Evolutionary conservation across 371 early-diverging fungal species (phyloP).

Genomic region (Saksenaea oblongispora): DNA sequence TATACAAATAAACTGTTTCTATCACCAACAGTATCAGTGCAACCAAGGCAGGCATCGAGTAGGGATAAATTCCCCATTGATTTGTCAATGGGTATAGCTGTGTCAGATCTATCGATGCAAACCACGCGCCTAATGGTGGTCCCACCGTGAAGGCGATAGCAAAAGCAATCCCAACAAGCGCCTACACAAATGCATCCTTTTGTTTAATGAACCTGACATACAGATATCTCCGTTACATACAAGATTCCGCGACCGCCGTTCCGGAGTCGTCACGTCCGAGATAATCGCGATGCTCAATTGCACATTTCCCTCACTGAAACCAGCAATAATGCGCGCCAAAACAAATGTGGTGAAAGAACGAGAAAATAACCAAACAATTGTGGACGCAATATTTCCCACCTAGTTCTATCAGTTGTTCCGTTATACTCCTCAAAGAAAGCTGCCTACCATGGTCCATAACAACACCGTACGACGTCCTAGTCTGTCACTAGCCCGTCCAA

Average conservation of each 20-base stretch:
- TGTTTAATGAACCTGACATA: neutral
- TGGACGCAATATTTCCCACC: slow-evolving; percentile 88
- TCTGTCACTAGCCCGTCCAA: slow-evolving; percentile 82
- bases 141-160: slow-evolving; percentile 95
- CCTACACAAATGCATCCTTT: slow-evolving; percentile 43
- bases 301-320: slow-evolving; percentile 95
- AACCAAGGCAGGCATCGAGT: slow-evolving; percentile 84
- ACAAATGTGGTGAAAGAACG: slow-evolving; percentile 82
- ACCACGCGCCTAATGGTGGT: slow-evolving; percentile 91
- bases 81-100: slow-evolving; percentile 51
- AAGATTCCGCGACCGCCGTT: slow-evolving; percentile 68
- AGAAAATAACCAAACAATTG: slow-evolving; percentile 87
- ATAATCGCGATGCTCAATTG: slow-evolving; percentile 95
- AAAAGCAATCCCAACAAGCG: slow-evolving; percentile 96
- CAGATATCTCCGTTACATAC: slow-evolving; percentile 7
- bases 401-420: too few relatives aligned
- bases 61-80: slow-evolving; percentile 69
- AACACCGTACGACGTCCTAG: slow-evolving; percentile 87
- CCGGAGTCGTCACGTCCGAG: slow-evolving; percentile 85
- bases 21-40: slow-evolving; percentile 76
- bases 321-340: slow-evolving; percentile 87
- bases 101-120: slow-evolving; percentile 74
- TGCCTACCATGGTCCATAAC: slow-evolving; percentile 79
- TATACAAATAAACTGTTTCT: slow-evolving; percentile 79
- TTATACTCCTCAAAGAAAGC: neutral